Evolutionary conservation across 257 asterid genomes (phyloP).

Genomic region (Petunia secreta): DNA sequence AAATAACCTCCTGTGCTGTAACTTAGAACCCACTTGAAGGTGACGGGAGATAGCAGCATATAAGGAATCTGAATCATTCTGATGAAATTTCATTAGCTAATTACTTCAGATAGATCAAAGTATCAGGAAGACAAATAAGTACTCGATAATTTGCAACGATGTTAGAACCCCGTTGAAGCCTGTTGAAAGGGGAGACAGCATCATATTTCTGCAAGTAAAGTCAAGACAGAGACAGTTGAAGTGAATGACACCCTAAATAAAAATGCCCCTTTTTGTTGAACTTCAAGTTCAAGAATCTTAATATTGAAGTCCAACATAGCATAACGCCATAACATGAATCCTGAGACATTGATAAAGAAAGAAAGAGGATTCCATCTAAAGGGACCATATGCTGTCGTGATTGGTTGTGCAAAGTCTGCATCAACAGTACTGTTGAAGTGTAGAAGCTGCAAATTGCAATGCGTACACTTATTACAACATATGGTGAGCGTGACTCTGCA

Average conservation of each 20-base stretch:
- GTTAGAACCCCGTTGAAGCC: background rate
- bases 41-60: background rate
- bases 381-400: background rate
- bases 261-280: constrained; percentile 25
- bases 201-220: constrained; percentile 43
- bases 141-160: background rate
- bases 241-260: constrained; percentile 21
- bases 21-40: background rate
- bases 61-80: background rate
- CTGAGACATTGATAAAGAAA: background rate
- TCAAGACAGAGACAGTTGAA: constrained; percentile 29
- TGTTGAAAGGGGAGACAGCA: constrained; percentile 23
- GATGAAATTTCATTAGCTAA: background rate
- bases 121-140: background rate
- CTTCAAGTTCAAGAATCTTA: constrained; percentile 33
- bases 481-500: background rate
- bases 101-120: background rate
- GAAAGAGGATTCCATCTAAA: constrained; percentile 7
- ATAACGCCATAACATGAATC: background rate
- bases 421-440: background rate
- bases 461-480: background rate
- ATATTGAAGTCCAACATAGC: background rate
- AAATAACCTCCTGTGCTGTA: background rate
- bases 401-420: background rate
- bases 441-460: background rate